Conservation (phyloP, 2,329 filamentous ascomycete genomes). For the Albophoma yamanashiensis region DNA sequence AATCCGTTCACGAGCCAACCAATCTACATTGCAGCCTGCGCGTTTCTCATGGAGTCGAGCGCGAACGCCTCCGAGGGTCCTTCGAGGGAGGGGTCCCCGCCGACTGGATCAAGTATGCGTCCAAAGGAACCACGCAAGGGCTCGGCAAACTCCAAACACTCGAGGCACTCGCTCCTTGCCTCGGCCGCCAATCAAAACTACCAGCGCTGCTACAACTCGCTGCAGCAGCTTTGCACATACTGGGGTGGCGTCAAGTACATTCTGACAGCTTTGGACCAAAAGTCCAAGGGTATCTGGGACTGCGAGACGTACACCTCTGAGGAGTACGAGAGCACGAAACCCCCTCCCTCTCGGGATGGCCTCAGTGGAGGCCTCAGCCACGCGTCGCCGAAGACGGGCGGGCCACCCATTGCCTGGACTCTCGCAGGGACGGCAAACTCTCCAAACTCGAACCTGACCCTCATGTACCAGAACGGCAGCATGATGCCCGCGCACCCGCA, state of each 20-base stretch:
- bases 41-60: constrained; percentile 75
- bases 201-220: constrained; percentile 72
- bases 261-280: constrained; percentile 74
- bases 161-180: constrained; percentile 66
- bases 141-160: constrained; percentile 23
- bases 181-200: constrained; percentile 81
- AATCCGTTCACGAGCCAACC: constrained; percentile 87
- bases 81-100: constrained; percentile 44
- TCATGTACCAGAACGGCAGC: constrained; percentile 54
- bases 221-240: constrained; percentile 71
- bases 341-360: constrained; percentile 26
- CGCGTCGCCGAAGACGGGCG: constrained; percentile 34
- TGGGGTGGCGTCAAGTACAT: constrained; percentile 87
- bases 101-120: constrained; percentile 8
- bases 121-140: constrained; percentile 5
- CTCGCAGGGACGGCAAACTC: constrained; percentile 83
- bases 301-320: constrained; percentile 57
- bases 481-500: constrained; percentile 3
- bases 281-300: constrained; percentile 77
- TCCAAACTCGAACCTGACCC: constrained; percentile 70
- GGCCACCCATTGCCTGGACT: constrained; percentile 63
- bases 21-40: constrained; percentile 84
- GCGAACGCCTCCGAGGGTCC: constrained; percentile 54
- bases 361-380: constrained; percentile 31
- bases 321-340: constrained; percentile 64